Evolutionary conservation across 164 flowering plant species (phyloP), one percentile per base, ranked within the genome.

Genomic region (Vitis amurensis): DNA sequence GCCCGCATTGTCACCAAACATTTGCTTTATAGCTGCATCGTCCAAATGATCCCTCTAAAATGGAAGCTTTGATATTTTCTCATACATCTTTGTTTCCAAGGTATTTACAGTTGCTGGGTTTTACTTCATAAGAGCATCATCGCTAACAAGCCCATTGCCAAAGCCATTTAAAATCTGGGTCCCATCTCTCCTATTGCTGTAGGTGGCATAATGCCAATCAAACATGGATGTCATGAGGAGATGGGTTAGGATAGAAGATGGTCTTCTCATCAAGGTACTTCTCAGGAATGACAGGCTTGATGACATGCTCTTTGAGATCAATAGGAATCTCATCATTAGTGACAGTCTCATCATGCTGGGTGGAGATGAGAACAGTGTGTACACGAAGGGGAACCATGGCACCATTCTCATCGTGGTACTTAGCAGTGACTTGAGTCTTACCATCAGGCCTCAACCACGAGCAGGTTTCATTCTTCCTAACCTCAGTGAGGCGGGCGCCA

Each of bases 271-370:
- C 70, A 4, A 67, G 27, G 53, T 67, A 67, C 70, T 67, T 37
- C 61, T 67, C 61, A 2, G 63, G 70, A 14, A 67, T 56, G 14
- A 67, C 8, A 7, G 70, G 70, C 62, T 55, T 55, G 29, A 67
- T 67, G 14, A 67, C 70, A 58, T 67, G 55, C 16, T 71, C 63
- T 13, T 63, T 71, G 3, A 71, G 50, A 23, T 71, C 74, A 47
- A 68, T 47, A 13, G 68, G 68, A 8, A 71, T 71, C 17, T 64
- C 74, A 47, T 71, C 68, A 48, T 71, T 71, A 3, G 74, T 71
- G 9, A 71, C 74, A 27, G 74, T 63, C 30, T 71, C 74, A 23
- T 71, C 74, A 23, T 71, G 74, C 63, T 71, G 74, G 5, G 74
- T 71, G 11, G 68, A 71, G 52, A 71, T 71, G 16, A 71, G 68